Percentiles rank a stretch among this genome's conserved stretches.
Conservation (phyloP, 169 alveolate genomes). For the Eimeria acervulina region DNA sequence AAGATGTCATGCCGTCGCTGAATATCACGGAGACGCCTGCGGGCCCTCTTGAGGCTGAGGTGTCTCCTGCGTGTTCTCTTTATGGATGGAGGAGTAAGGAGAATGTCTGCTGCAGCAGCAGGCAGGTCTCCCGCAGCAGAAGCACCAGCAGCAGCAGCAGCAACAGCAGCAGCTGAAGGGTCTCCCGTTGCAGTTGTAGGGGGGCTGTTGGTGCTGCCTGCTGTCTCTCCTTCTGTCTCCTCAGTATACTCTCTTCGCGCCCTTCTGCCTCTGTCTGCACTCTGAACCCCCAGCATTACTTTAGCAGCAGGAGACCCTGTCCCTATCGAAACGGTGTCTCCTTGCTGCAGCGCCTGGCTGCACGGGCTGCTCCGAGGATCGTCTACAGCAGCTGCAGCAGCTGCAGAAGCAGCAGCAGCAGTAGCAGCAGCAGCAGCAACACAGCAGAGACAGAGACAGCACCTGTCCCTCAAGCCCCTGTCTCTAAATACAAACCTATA, state of each 20-base stretch:
- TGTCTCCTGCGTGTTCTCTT: not conserved
- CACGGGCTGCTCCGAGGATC: not conserved
- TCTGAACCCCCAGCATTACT: not conserved
- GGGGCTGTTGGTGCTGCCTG: not conserved
- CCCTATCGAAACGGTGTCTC: not conserved
- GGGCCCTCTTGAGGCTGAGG: not conserved
- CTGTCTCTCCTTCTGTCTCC: not conserved
- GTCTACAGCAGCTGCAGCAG: constrained; percentile 7
- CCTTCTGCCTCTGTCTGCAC: not conserved
- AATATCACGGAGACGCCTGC: not conserved
- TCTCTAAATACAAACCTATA: too few relatives aligned
- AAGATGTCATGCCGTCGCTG: not conserved
- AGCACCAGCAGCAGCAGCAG: not conserved
- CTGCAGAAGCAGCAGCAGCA: constrained; percentile 5
- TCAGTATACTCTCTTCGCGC: not conserved
- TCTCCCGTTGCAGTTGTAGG: not conserved
- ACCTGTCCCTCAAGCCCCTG: too few relatives aligned
- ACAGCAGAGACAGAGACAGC: not conserved
- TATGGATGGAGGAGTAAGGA: too few relatives aligned
- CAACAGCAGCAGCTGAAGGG: not conserved
- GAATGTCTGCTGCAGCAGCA: not conserved
- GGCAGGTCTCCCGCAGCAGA: not conserved
- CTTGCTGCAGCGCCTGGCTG: not conserved
- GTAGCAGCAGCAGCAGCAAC: not conserved
- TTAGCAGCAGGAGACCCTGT: not conserved